Evolutionary conservation across 2,329 filamentous ascomycete species (phyloP).

Genomic region (Fusarium lyarnte): DNA sequence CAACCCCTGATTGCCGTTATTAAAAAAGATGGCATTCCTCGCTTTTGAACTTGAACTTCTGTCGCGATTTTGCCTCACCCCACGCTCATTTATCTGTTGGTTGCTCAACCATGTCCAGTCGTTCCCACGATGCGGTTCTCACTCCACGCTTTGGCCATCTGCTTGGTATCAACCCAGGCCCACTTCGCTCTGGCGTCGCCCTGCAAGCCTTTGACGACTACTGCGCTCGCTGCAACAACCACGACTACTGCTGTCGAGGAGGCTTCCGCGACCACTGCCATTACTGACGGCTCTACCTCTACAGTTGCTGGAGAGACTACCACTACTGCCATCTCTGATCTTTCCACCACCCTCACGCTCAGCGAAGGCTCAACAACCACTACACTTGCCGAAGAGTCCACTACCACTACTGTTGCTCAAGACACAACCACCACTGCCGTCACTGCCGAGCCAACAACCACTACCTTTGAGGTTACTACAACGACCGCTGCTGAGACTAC

Average conservation of each 20-base stretch:
- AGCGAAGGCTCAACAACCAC: background rate
- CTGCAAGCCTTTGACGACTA: background rate
- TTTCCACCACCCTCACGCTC: background rate
- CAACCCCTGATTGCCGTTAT: accelerated
- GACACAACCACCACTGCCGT: background rate
- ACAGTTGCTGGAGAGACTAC: background rate
- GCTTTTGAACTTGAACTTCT: accelerated
- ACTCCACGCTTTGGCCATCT: background rate
- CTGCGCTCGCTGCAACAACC: background rate
- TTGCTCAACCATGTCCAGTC: background rate
- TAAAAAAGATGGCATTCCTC: background rate
- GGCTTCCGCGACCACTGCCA: accelerated
- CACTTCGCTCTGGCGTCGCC: background rate
- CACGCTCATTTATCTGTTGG: background rate
- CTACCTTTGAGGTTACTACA: background rate
- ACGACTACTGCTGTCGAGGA: background rate
- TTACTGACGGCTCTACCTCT: background rate
- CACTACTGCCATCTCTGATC: background rate
- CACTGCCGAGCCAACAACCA: background rate
- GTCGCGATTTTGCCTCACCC: background rate
- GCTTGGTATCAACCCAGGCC: background rate
- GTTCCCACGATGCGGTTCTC: background rate
- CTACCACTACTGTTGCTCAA: background rate
- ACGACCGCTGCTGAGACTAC: background rate
- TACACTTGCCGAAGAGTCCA: background rate